Evolutionary conservation across 2,329 filamentous ascomycete genomes (phyloP), one percentile per base, ranked within the genome.

Genomic region (Tolypocladium guangdongense): DNA sequence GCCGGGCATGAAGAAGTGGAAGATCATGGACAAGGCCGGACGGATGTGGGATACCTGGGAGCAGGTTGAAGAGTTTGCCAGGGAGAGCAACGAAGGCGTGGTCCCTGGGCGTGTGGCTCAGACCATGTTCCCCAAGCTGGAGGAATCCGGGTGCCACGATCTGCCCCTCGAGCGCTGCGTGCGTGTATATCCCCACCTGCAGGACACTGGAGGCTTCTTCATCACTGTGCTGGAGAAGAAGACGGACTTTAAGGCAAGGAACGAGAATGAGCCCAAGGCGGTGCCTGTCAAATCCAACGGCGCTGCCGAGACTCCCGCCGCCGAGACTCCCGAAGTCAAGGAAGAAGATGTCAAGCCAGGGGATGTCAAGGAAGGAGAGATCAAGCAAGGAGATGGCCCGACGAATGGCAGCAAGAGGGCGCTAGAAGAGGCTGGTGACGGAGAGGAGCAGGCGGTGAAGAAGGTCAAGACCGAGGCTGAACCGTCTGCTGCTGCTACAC

Each of bases 121-220:
- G 62, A 84, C 83, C 66, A 96, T 96, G 88, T 99, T 99, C 71
- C 80, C 91, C 6, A 71, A 72, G 39, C 77, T 81, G 0, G 75
- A 76, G 54, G 72, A 71, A 18, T 71, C 73, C 39, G 72, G 75
- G 32, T 81, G 78, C 52, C 75, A 80, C 69, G 64, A 80, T 70
- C 77, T 96, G 27, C 90, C 90, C 18, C 78, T 97, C 20, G 88
- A 96, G 63, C 82, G 87, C 56, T 96, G 92, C 71, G 91, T 97
- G 79, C 82, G 93, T 57, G 84, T 99, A 7, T 99, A 97, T 68
- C 88, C 91, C 36, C 93, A 99, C 69, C 80, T 90, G 65, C 93
- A 99, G 71, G 90, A 99, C 63, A 99, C 93, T 3, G 93, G 93
- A 53, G 92, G 87, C 24, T 99, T 99, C 78, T 99, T 99, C 74